phyloP scores from a whole-genome alignment of 495 filamentous ascomycete species.

The Bryoglossum gracile region DNA sequence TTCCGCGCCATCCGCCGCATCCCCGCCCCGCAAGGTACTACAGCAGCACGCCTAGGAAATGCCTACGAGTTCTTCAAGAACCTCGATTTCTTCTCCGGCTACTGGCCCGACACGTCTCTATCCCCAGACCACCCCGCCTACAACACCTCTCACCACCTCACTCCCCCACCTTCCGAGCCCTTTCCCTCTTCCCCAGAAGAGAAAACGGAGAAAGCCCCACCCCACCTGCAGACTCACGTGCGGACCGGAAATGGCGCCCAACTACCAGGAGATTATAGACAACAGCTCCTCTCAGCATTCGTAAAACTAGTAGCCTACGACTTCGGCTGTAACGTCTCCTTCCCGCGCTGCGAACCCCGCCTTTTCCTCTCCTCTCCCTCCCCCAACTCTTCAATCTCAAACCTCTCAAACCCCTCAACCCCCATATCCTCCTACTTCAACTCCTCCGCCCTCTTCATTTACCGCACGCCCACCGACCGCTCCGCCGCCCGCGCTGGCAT shows the following conservation, averaged over 20 bases:
- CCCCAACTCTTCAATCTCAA: neutral
- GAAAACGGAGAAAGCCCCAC: neutral
- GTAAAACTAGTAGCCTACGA: slow-evolving; percentile 74
- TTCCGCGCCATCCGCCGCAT: slow-evolving; percentile 46
- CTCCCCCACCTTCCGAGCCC: too few species aligned
- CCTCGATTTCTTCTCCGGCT: slow-evolving; percentile 42
- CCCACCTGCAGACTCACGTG: slow-evolving; percentile 18
- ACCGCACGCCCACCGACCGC: slow-evolving; percentile 59
- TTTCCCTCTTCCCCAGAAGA: too few species aligned
- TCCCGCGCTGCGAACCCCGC: slow-evolving; percentile 55
- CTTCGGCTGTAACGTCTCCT: slow-evolving; percentile 64
- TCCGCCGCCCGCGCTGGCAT: slow-evolving; percentile 63
- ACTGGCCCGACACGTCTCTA: slow-evolving; percentile 46
- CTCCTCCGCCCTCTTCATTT: slow-evolving; percentile 49
- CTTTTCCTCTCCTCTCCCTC: slow-evolving; percentile 48
- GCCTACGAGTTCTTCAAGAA: slow-evolving; percentile 52
- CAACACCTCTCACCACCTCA: too few species aligned
- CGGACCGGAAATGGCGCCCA: slow-evolving; percentile 47
- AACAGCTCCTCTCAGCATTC: slow-evolving; percentile 62
- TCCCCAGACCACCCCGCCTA: neutral
- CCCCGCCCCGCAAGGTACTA: slow-evolving; percentile 38
- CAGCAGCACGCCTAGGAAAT: slow-evolving; percentile 42
- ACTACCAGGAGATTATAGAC: slow-evolving; percentile 71
- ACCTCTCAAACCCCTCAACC: slow-evolving; percentile 10
- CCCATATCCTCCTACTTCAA: slow-evolving; percentile 47